phyloP scores from a whole-genome alignment of 2,329 filamentous ascomycete species.

The Endoconidiophora polonica region DNA sequence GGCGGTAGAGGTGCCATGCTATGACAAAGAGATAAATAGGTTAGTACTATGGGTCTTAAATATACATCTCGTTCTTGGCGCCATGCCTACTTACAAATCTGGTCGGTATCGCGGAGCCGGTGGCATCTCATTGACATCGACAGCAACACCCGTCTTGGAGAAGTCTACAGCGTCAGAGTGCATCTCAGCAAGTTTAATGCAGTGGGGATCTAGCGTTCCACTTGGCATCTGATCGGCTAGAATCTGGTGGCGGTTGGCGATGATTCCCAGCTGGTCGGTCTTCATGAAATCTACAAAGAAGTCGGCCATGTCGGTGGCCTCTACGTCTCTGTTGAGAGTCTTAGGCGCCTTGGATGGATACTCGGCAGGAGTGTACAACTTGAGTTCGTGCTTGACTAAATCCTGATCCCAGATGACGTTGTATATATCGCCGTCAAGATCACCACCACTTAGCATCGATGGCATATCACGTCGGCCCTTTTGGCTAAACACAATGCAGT shows the following conservation, averaged over 20 bases:
- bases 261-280: conserved; percentile 47
- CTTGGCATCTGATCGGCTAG: conserved; percentile 38
- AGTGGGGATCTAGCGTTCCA: conserved; percentile 37
- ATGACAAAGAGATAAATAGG: background rate
- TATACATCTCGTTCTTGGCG: background rate
- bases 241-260: conserved; percentile 47
- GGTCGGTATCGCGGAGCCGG: conserved; percentile 26
- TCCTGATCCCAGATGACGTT: conserved; percentile 57
- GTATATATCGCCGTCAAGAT: conserved; percentile 71
- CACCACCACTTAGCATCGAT: conserved; percentile 63
- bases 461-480: conserved; percentile 57
- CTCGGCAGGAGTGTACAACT: conserved; percentile 38
- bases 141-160: conserved; percentile 53
- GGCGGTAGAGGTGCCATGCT: conserved; percentile 32
- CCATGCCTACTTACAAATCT: conserved; percentile 32
- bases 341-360: conserved; percentile 44
- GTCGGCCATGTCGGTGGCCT: conserved; percentile 49
- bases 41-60: background rate
- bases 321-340: conserved; percentile 45
- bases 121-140: conserved; percentile 29
- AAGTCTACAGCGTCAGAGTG: conserved; percentile 61
- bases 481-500: conserved; percentile 66
- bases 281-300: conserved; percentile 72
- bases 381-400: conserved; percentile 22
- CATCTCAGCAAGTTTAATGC: conserved; percentile 39